Evolutionary conservation across 192 early-diverging fungal genomes (phyloP), one percentile per base, ranked within the genome.

Genomic region (Backusella westeae): DNA sequence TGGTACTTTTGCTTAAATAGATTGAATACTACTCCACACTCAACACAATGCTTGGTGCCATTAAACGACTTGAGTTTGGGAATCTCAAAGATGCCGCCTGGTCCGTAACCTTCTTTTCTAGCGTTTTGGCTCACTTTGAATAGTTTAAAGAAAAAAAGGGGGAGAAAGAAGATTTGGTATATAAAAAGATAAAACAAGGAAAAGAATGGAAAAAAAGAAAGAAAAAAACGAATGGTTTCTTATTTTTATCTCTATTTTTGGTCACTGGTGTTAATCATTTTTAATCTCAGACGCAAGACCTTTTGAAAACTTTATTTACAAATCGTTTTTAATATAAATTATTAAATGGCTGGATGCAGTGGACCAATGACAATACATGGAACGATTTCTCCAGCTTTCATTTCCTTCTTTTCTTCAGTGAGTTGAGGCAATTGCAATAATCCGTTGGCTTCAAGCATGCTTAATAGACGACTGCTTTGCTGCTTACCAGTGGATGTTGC

Each of bases 381-480:
- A 46, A 92, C 84, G 10, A 77, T 75, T 21, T 76, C 75, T 26
- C 90, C 91, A 21, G 78, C 59, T 17, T 32, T 34, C 19, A 92
- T 44, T 19, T 49, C 75, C 4, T 46, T 29, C 52, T 67, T 35
- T 19, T 78, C 71, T 0, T 78, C 68, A 0, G 83, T 82, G 7
- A 84, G 87, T 34, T 78, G 76, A 1, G 96, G 95, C 44, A 98
- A 76, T n/a, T 86, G 80, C 10, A 97, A 74, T 65, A 98, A 84
- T 6, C 91, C 93, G 81, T 96, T 97, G 19, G 94, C 93, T 15
- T 83, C 84, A 8, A 84, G 75, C 91, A 96, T 90, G 69, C 90
- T 95, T 53, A 92, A 75, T 85, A 96, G 87, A 0, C 94, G 85
- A 71, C 91, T 94, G 71, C 91, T 94, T 81, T 90, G 91, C 84